phyloP scores from a whole-genome alignment of 805 yeast species.

The Zygosaccharomyces pseudorouxii region DNA sequence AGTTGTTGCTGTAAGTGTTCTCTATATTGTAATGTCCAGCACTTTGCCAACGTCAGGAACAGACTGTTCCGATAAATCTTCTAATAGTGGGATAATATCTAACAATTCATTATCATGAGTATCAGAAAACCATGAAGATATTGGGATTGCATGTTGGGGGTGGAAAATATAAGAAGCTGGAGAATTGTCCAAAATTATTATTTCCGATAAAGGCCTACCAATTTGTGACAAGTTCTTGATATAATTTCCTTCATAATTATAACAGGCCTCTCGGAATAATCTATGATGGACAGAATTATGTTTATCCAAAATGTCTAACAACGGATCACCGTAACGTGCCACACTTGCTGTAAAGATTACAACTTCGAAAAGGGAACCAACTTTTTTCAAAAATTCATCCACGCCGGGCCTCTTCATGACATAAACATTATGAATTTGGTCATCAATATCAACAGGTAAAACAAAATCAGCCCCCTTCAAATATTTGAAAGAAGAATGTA shows the following conservation, averaged over 20 bases:
- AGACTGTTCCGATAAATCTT: conserved; percentile 65
- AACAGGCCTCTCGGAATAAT: conserved; percentile 90
- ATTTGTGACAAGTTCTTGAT: conserved; percentile 90
- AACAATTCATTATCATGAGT: conserved; percentile 92
- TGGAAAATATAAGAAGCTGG: conserved; percentile 98
- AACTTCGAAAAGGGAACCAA: conserved; percentile 85
- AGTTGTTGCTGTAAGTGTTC: background rate
- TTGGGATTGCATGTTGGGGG: conserved; percentile 96
- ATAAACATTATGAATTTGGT: conserved; percentile 86
- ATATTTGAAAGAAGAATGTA: conserved; percentile 90
- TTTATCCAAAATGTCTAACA: conserved; percentile 82
- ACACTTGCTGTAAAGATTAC: conserved; percentile 97
- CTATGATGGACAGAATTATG: conserved; percentile 78
- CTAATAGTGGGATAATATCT: conserved; percentile 85
- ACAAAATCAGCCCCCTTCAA: conserved; percentile 92
- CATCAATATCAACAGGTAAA: conserved; percentile 94
- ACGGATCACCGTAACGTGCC: conserved; percentile 91
- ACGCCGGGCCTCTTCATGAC: conserved; percentile 98
- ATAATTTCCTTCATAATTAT: conserved; percentile 88
- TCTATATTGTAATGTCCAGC: conserved; percentile 58
- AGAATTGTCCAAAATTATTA: conserved; percentile 91
- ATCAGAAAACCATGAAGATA: conserved; percentile 97
- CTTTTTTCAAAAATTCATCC: conserved; percentile 79
- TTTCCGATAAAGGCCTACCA: conserved; percentile 83
- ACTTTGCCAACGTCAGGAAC: conserved; percentile 86